Evolutionary conservation across 2,329 filamentous ascomycete species (phyloP).

Genomic region (Arthrobotrys musiformis): DNA sequence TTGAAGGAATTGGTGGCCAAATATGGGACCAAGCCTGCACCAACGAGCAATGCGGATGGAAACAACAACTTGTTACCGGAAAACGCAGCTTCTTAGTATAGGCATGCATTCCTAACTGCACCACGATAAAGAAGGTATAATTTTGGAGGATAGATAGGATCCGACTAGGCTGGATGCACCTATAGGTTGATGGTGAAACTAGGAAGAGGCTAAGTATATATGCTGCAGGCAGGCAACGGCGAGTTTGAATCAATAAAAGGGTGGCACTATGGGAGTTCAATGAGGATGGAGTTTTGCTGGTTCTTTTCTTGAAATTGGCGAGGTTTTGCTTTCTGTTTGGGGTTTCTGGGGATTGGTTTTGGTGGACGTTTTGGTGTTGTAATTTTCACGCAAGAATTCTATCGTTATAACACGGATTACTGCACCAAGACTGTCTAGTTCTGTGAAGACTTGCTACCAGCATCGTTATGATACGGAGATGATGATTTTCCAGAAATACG

Average conservation of each 20-base stretch:
- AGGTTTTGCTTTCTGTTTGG: not conserved
- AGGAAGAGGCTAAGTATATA: not conserved
- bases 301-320: not conserved
- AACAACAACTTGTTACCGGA: constrained; percentile 3
- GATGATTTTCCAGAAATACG: no score
- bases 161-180: not conserved
- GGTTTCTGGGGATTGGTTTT: not conserved
- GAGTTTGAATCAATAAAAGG: not conserved
- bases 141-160: not conserved
- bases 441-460: no score
- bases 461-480: not conserved
- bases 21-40: constrained; percentile 21
- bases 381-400: not conserved
- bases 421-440: no score
- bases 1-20: constrained; percentile 56
- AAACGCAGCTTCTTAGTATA: constrained; percentile 41
- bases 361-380: not conserved
- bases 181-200: not conserved
- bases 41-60: constrained; percentile 14
- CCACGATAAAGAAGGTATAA: constrained; percentile 2
- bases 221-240: not conserved
- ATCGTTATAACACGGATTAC: no score
- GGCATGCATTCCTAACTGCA: constrained; percentile 40
- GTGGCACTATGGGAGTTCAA: not conserved
- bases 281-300: constrained; percentile 13